These are phyloP conservation scores for Xylaria longipes DNA, from an alignment of 495 filamentous ascomycete species.

Conservation along the genomic window DNA sequence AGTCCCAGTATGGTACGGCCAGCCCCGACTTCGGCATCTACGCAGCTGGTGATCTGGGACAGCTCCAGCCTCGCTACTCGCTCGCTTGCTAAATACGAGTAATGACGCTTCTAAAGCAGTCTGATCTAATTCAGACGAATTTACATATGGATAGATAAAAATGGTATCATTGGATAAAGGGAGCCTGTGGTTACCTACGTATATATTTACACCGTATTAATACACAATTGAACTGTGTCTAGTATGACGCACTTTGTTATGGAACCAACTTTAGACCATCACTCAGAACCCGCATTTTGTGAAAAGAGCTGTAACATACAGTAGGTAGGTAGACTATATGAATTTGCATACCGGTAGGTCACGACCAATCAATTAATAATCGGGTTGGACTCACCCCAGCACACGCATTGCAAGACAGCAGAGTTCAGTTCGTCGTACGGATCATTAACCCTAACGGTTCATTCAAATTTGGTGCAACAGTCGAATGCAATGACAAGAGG, in stretches of 20 bases:
- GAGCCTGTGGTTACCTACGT: background rate
- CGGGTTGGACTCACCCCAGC: too few relatives aligned
- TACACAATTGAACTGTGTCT: slow-evolving; percentile 1
- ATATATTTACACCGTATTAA: slow-evolving; percentile 12
- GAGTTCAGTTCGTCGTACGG: background rate
- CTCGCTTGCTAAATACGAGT: slow-evolving; percentile 53
- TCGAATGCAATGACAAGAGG: background rate
- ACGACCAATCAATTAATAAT: too few relatives aligned
- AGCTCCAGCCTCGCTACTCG: slow-evolving; percentile 61
- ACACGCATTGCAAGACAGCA: background rate
- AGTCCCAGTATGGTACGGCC: slow-evolving; percentile 60
- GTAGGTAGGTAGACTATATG: too few relatives aligned
- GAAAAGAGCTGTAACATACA: background rate
- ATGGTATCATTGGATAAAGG: slow-evolving; percentile 12
- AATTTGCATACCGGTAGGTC: too few relatives aligned
- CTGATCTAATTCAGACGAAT: background rate
- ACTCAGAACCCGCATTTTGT: background rate
- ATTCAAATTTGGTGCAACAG: background rate
- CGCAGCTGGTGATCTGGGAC: slow-evolving; percentile 41
- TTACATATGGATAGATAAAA: slow-evolving; percentile 27
- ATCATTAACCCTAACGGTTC: background rate
- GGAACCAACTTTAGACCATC: background rate
- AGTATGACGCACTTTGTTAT: background rate
- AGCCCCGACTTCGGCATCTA: slow-evolving; percentile 69
- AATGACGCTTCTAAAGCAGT: background rate